Evolutionary conservation across 345 rosid species (phyloP).

Genomic region (Linum tenue): DNA sequence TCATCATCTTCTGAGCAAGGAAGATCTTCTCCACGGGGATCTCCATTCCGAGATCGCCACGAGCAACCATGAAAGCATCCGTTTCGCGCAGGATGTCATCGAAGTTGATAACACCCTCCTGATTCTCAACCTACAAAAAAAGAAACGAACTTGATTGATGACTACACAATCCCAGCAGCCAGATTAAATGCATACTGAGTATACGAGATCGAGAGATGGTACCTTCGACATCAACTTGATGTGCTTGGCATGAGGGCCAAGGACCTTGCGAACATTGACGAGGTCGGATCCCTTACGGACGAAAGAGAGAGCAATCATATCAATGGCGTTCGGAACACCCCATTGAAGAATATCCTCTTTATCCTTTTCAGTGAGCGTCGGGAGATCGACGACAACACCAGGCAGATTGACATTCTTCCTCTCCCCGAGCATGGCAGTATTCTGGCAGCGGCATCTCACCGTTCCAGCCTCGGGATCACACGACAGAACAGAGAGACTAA

Average conservation of each 20-base stretch:
- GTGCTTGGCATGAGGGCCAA: constrained; percentile 62
- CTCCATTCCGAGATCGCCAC: constrained; percentile 95
- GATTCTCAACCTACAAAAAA: constrained; percentile 62
- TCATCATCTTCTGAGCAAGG: constrained; percentile 92
- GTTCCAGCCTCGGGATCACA: constrained; percentile 64
- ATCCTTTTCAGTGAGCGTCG: constrained; percentile 80
- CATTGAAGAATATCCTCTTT: constrained; percentile 71
- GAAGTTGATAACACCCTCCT: constrained; percentile 88
- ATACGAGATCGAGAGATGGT: constrained; percentile 6
- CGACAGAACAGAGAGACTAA: constrained; percentile 55
- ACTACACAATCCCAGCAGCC: constrained; percentile 1
- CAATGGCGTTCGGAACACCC: constrained; percentile 82
- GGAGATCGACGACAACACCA: constrained; percentile 86
- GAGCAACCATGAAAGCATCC: constrained; percentile 91
- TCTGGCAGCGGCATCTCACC: constrained; percentile 80
- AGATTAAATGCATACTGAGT: background rate
- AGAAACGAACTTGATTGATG: too few relatives aligned
- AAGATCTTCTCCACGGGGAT: constrained; percentile 92
- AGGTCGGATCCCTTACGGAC: constrained; percentile 93
- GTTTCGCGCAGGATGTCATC: constrained; percentile 91
- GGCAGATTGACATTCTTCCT: constrained; percentile 91
- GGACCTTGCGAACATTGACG: constrained; percentile 73
- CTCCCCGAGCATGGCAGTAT: constrained; percentile 79
- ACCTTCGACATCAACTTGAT: constrained; percentile 90
- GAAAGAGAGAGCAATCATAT: constrained; percentile 88